Conservation (phyloP, 2,329 filamentous ascomycete species). For the Cladosporium sp. region DNA sequence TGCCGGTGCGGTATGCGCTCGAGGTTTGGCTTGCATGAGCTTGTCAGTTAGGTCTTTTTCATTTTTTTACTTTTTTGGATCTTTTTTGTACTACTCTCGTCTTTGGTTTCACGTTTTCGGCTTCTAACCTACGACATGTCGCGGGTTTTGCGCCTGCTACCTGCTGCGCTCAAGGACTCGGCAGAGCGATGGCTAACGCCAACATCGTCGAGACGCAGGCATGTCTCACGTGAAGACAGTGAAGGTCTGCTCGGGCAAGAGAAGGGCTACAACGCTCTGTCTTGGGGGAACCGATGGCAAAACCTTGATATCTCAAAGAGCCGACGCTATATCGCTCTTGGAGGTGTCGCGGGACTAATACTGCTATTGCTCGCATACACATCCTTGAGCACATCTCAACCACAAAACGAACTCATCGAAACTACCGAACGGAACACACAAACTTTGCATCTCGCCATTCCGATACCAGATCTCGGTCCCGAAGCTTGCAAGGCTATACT, state of each 20-base stretch:
- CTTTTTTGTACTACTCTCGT: neutral
- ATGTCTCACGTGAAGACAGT: neutral
- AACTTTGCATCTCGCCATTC: slow-evolving; percentile 16
- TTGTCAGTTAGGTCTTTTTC: neutral
- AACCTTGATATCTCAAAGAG: neutral
- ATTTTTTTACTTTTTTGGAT: neutral
- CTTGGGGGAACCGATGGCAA: neutral
- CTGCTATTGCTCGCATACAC: neutral
- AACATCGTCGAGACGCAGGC: neutral
- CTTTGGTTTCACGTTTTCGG: neutral
- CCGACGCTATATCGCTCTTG: slow-evolving; percentile 2
- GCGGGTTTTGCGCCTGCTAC: neutral
- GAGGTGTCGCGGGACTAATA: neutral
- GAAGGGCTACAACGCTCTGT: neutral
- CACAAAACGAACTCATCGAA: neutral
- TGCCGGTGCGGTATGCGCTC: neutral
- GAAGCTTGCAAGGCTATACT: slow-evolving; percentile 20
- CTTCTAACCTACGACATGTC: neutral
- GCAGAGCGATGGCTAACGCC: neutral
- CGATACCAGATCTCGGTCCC: neutral
- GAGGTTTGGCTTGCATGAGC: neutral
- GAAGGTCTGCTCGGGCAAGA: slow-evolving; percentile 11
- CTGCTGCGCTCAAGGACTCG: neutral
- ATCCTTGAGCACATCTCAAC: neutral
- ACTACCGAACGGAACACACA: neutral